These are phyloP conservation scores for Malus sieversii DNA, from an alignment of 306 rosid species.

Conservation along the genomic window DNA sequence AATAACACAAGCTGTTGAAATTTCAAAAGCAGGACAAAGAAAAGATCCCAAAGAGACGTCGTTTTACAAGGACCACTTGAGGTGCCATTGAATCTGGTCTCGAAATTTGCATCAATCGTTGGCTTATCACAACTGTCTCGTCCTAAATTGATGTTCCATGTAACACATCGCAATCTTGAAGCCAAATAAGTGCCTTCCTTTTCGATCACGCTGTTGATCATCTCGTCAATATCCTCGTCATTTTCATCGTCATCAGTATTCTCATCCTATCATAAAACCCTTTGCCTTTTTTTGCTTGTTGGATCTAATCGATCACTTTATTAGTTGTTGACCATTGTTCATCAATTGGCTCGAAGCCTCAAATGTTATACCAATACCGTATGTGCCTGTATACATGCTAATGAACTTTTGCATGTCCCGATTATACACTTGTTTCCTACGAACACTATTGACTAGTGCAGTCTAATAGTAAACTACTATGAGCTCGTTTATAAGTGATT, in stretches of 20 bases:
- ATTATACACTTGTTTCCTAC: background rate
- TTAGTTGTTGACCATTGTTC: background rate
- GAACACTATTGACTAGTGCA: background rate
- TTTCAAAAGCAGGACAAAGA: background rate
- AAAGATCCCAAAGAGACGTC: conserved; percentile 28
- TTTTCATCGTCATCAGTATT: conserved; percentile 1
- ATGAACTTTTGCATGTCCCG: background rate
- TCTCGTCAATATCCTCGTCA: conserved; percentile 25
- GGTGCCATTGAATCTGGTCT: conserved; percentile 62
- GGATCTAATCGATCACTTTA: background rate
- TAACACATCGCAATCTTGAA: conserved; percentile 29
- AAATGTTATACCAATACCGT: background rate
- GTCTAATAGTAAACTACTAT: background rate
- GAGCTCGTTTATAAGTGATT: no score
- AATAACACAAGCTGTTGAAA: conserved; percentile 16
- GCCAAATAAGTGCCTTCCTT: conserved; percentile 15
- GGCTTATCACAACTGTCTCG: conserved; percentile 21
- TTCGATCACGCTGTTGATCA: background rate
- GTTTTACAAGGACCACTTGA: conserved; percentile 44
- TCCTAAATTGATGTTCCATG: conserved; percentile 5
- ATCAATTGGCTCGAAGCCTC: background rate
- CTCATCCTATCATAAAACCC: background rate
- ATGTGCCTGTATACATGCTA: no score
- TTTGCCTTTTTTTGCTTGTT: background rate
- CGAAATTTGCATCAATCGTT: conserved; percentile 15